phyloP scores from a whole-genome alignment of 306 rosid genomes.

The Cicer cuneatum region DNA sequence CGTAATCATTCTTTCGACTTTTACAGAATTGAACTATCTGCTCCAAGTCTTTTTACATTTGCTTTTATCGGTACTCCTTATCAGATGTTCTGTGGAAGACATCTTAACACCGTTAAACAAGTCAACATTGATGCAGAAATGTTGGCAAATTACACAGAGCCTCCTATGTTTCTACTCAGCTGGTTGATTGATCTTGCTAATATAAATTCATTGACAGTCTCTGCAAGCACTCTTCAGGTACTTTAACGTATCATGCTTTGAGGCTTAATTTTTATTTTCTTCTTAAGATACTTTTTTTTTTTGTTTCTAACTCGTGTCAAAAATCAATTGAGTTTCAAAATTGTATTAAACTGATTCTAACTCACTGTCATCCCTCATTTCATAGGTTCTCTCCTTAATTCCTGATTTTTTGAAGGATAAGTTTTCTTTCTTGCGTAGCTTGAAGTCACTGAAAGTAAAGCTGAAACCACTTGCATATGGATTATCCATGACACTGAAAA shows the following conservation, averaged over 20 bases:
- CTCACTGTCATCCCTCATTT: not conserved
- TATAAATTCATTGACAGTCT: not conserved
- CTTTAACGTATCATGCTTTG: not conserved
- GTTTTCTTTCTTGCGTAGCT: not conserved
- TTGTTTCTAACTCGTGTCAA: not conserved
- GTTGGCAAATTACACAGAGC: not conserved
- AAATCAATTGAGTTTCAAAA: not conserved
- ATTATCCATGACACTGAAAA: not conserved
- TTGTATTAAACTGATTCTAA: not conserved
- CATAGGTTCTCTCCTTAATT: not conserved
- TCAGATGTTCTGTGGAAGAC: not conserved
- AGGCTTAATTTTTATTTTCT: not conserved
- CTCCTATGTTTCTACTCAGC: not conserved
- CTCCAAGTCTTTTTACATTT: not conserved
- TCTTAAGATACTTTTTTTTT: not conserved
- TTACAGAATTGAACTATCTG: not conserved
- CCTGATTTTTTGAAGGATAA: not conserved
- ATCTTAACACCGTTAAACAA: constrained; percentile 17
- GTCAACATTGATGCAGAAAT: not conserved
- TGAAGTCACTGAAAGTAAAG: constrained; percentile 16
- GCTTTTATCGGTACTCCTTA: not conserved
- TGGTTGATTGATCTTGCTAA: not conserved
- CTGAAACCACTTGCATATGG: constrained; percentile 24
- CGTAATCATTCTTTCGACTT: not conserved
- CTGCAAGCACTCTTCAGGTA: constrained; percentile 28